These are phyloP conservation scores for Termitomyces sp. DNA, from an alignment of 768 basidiomycete genomes.

Conservation along the genomic window DNA sequence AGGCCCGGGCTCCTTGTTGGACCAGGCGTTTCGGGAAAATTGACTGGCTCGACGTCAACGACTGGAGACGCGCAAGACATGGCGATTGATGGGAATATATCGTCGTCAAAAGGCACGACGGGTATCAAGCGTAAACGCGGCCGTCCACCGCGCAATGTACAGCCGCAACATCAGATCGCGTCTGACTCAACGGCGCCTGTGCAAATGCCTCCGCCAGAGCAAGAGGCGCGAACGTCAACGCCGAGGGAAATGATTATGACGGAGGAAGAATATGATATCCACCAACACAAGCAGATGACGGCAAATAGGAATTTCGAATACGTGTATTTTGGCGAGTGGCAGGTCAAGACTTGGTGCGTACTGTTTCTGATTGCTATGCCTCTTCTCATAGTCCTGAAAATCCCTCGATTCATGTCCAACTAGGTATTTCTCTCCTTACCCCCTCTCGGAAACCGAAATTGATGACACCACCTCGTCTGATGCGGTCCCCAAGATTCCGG, in stretches of 20 bases:
- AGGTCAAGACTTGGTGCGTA: slow-evolving; percentile 82
- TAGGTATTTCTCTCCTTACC: slow-evolving; percentile 96
- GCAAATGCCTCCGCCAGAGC: slow-evolving; percentile 8
- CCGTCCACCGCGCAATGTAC: background rate
- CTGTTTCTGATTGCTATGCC: background rate
- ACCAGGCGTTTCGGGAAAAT: slow-evolving; percentile 6
- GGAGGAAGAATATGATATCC: slow-evolving; percentile 66
- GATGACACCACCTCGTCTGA: slow-evolving; percentile 34
- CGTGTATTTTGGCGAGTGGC: slow-evolving; percentile 80
- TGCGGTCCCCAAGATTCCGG: slow-evolving; percentile 36
- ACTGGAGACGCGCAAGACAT: background rate
- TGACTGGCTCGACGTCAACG: background rate
- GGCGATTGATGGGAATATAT: background rate
- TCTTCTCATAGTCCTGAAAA: background rate
- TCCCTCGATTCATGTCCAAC: background rate
- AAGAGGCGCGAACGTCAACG: slow-evolving; percentile 2
- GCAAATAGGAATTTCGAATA: slow-evolving; percentile 80
- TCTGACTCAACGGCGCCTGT: slow-evolving; percentile 8
- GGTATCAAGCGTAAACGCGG: slow-evolving; percentile 12
- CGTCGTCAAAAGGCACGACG: background rate
- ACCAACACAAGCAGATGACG: slow-evolving; percentile 61
- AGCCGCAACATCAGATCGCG: slow-evolving; percentile 1
- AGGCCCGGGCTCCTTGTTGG: background rate
- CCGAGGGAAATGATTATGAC: slow-evolving; percentile 37
- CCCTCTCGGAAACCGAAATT: slow-evolving; percentile 61